phyloP scores from a whole-genome alignment of 768 basidiomycete genomes.

The Leucocoprinus birnbaumii region DNA sequence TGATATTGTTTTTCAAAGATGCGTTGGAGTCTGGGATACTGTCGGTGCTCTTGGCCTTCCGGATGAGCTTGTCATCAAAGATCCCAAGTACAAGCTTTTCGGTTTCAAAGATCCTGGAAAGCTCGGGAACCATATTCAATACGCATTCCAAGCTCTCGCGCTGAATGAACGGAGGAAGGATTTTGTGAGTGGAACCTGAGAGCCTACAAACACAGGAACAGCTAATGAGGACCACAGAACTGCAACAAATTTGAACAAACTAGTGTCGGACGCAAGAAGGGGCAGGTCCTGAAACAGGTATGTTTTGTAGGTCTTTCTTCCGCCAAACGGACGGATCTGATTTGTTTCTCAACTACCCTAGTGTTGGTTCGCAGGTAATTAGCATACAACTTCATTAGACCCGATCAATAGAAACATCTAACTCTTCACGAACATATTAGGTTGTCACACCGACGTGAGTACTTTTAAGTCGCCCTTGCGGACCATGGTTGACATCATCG shows the following conservation, averaged over 20 bases:
- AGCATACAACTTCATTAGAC: constrained; percentile 13
- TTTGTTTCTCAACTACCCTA: constrained; percentile 19
- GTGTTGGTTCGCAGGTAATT: constrained; percentile 75
- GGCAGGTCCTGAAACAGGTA: constrained; percentile 64
- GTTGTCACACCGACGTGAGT: constrained; percentile 41
- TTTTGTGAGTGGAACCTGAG: constrained; percentile 50
- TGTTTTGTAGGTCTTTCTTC: constrained; percentile 9
- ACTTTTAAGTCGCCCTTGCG: constrained; percentile 1
- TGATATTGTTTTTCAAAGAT: constrained; percentile 35
- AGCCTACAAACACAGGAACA: not conserved
- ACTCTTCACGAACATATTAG: constrained; percentile 15
- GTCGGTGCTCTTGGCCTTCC: constrained; percentile 74
- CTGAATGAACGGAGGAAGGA: constrained; percentile 65
- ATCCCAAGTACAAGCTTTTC: constrained; percentile 47
- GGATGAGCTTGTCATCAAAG: constrained; percentile 51
- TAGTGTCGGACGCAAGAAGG: constrained; percentile 44
- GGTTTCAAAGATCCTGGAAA: constrained; percentile 55
- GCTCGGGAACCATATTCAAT: constrained; percentile 61
- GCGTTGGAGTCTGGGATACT: constrained; percentile 75
- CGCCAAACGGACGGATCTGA: not conserved
- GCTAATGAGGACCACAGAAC: constrained; percentile 31
- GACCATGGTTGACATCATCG: not conserved
- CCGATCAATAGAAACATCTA: constrained; percentile 5
- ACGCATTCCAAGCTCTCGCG: constrained; percentile 69
- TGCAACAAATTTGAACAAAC: constrained; percentile 66